Base-by-base conservation (phyloP, 139 green algal species). In the Chlorella sp. region DNA sequence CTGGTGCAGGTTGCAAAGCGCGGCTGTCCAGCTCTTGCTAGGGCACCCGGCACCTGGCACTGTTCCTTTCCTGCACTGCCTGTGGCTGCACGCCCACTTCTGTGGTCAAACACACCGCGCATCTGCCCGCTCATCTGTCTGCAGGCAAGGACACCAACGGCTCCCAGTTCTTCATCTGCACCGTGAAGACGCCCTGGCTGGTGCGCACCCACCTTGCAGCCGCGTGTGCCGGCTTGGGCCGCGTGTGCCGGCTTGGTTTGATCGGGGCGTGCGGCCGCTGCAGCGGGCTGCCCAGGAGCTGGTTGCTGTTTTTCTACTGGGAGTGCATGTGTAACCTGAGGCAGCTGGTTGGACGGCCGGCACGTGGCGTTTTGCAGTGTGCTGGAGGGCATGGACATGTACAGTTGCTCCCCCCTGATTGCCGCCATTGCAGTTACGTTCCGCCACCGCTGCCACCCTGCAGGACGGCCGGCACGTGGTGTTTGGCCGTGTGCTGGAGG, bases 401-500 rank as follows among this genome's bases (percentile, higher is more conserved):
- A 5, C 24, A 8, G 65, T 72, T n/a, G 3, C 1, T 24, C 32
- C 16, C 43, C n/a, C n/a, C 20, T n/a, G 65, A 40, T 72, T n/a
- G 65, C 65, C 65, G 34, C 19, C n/a, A 38, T 44, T 2, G n/a
- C 11, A 19, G 30, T 73, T 32, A n/a, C 19, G n/a, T 13, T 3
- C n/a, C n/a, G 38, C 14, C 65, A 22, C 9, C n/a, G 22, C 14
- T 65, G 9, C 22, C 16, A 65, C 9, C 0, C 73, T 98, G 22
- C 93, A 98, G 76, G 97, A 96, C 83, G 95, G 94, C 65, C 98
- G 98, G 93, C 97, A 99, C 88, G 94, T 97, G 6, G 95, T 98
- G n/a, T 98, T 98, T 91, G 95, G 95, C 9, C 76, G 86, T 26
- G 93, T 98, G n/a, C 75, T 93, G 44, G 94, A 98, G 84, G 95